Evolutionary conservation across 768 basidiomycete species (phyloP), one percentile per base, ranked within the genome.

Genomic region (Xerocomus potaroensis): DNA sequence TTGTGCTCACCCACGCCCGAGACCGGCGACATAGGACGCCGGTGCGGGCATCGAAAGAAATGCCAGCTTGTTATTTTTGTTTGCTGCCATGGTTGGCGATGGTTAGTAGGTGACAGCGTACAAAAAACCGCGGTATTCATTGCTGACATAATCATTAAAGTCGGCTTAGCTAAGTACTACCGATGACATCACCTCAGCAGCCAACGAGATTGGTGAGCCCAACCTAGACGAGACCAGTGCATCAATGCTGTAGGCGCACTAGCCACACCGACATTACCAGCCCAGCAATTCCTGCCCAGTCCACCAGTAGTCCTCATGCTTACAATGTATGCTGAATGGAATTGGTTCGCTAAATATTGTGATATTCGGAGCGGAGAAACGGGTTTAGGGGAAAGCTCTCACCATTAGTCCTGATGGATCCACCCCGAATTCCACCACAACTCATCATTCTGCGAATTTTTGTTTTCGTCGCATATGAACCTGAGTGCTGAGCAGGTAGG

Each of bases 11-110:
- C 93, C 95, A 75, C 94, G 83, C 69, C 95, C 94, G 26, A 97
- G 84, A 85, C 96, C 96, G 56, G 95, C 96, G 30, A 98, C 96
- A 67, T 97, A 98, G 1, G 91, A 94, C 0, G 95, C 89, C 32
- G 94, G 94, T 23, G 94, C 94, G 3, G 90, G 86, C 87, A 91
- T 91, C 3, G 87, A 88, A 61, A 92, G 60, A 62, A 92, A 92
- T 0, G 90, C 89, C 61, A 92, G 71, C 68, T 91, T 91, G 64
- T 91, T 91, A 58, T 89, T 90, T 12, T 80, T 70, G 61, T 70
- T 71, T 2, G 73, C 58, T 21, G 73, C 71, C 74, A 77, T 76
- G 26, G 16, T 57, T 15, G 33, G 18, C 16, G 41, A 31, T 14
- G 26, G 26, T 27, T 27, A n/a, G n/a, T n/a, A n/a, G n/a, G n/a